A percentile compares a stretch with the other conserved stretches of the same genome.
phyloP scores from a whole-genome alignment of 2,329 filamentous ascomycete genomes.

The Colletotrichum cordylinicola region DNA sequence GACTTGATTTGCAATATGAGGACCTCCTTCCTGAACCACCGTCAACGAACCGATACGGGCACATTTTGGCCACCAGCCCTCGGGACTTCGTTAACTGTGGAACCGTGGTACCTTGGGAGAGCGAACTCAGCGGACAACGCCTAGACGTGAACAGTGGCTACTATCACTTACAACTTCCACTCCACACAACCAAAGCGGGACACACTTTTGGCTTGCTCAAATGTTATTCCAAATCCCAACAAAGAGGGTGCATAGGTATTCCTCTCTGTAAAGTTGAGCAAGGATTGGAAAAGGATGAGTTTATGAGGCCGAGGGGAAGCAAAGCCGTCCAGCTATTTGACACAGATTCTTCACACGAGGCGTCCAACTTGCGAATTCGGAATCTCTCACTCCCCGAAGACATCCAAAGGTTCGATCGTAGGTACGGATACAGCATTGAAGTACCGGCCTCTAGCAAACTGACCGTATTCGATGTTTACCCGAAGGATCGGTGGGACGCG shows the following conservation, averaged over 20 bases:
- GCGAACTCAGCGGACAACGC: neutral
- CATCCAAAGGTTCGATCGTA: neutral
- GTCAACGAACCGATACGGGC: neutral
- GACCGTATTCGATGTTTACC: neutral
- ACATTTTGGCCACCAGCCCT: neutral
- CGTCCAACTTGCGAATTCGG: neutral
- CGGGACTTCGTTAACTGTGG: neutral
- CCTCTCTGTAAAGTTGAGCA: neutral
- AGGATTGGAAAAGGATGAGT: neutral
- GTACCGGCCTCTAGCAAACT: neutral
- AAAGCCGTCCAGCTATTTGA: neutral
- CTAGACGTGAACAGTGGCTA: neutral
- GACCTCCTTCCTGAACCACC: rapidly evolving
- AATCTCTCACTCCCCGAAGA: neutral
- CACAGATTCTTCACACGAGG: neutral
- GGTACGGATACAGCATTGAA: neutral
- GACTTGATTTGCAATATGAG: neutral
- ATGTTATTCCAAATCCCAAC: neutral
- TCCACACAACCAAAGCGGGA: neutral
- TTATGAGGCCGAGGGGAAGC: neutral
- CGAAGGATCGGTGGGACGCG: neutral
- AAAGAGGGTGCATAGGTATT: neutral
- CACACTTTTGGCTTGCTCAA: neutral
- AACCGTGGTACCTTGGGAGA: neutral
- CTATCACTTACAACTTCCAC: neutral